Evolutionary conservation across 164 flowering plant genomes (phyloP).

Genomic region (Nymphaea colorata): DNA sequence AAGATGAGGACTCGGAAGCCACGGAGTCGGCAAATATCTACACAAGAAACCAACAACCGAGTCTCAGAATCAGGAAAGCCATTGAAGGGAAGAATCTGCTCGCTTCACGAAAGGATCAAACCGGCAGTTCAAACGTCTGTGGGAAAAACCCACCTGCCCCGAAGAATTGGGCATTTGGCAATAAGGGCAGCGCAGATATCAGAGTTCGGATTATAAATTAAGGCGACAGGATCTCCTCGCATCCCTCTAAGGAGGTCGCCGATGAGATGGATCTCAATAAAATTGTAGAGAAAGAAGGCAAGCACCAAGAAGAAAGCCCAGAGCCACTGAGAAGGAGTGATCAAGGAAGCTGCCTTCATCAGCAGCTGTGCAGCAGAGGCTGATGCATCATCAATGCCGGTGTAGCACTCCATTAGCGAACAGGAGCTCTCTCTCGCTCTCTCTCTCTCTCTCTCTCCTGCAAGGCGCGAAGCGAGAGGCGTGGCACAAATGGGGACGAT

Average conservation of each 20-base stretch:
- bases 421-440: too few species aligned
- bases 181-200: conserved; percentile 33
- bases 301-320: conserved; percentile 10
- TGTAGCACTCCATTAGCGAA: conserved; percentile 8
- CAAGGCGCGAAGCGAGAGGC: too few species aligned
- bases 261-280: conserved; percentile 43
- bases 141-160: conserved; percentile 28
- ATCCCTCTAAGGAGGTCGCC: conserved; percentile 30
- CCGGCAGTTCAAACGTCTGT: background rate
- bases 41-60: background rate
- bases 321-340: conserved; percentile 30
- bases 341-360: conserved; percentile 19
- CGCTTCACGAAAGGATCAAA: background rate
- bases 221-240: conserved; percentile 33
- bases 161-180: conserved; percentile 41
- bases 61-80: background rate
- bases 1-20: conserved; percentile 64
- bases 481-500: too few species aligned
- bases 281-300: conserved; percentile 24
- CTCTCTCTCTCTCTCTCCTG: too few species aligned
- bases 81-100: background rate
- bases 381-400: conserved; percentile 3
- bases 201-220: conserved; percentile 32
- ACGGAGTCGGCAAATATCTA: conserved; percentile 33
- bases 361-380: conserved; percentile 22